A percentile compares a stretch with the other conserved stretches of the same genome.
Evolutionary conservation across 1,139 yeast genomes (phyloP).

Genomic region (Nakaseomyces nivariensis): DNA sequence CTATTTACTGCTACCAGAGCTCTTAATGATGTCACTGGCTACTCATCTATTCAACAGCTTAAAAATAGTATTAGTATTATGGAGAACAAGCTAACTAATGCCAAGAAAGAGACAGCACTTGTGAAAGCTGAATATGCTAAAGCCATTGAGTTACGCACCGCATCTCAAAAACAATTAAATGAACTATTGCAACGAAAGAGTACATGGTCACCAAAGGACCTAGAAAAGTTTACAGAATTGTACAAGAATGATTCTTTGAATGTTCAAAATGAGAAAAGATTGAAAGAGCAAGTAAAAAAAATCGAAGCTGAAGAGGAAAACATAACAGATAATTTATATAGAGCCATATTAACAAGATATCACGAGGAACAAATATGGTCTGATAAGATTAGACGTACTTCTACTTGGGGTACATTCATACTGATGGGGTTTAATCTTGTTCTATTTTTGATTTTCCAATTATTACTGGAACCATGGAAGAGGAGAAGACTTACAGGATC

Average conservation of each 20-base stretch:
- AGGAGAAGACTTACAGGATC: conserved; percentile 67
- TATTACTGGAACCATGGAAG: conserved; percentile 92
- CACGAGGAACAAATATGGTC: conserved; percentile 99
- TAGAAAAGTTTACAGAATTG: conserved; percentile 73
- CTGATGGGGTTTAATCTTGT: conserved; percentile 81
- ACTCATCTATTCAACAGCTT: conserved; percentile 66
- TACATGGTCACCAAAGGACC: conserved; percentile 66
- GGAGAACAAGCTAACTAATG: conserved; percentile 40
- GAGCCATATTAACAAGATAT: conserved; percentile 74
- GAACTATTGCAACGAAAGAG: conserved; percentile 80
- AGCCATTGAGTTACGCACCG: conserved; percentile 57
- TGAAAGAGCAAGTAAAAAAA: conserved; percentile 41
- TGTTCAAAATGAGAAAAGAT: conserved; percentile 47
- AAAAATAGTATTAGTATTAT: conserved; percentile 48
- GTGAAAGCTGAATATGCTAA: conserved; percentile 48
- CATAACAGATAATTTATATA: conserved; percentile 57
- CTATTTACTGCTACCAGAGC: conserved; percentile 62
- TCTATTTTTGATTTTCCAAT: conserved; percentile 70
- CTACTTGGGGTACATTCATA: conserved; percentile 94
- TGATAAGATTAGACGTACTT: conserved; percentile 84
- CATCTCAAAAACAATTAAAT: conserved; percentile 77
- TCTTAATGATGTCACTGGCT: conserved; percentile 87
- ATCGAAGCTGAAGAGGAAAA: conserved; percentile 64
- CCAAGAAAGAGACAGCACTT: conserved; percentile 40
- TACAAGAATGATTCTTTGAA: conserved; percentile 75